These are phyloP conservation scores for Termitomyces sp. DNA, from an alignment of 768 basidiomycete species.

Conservation along the genomic window DNA sequence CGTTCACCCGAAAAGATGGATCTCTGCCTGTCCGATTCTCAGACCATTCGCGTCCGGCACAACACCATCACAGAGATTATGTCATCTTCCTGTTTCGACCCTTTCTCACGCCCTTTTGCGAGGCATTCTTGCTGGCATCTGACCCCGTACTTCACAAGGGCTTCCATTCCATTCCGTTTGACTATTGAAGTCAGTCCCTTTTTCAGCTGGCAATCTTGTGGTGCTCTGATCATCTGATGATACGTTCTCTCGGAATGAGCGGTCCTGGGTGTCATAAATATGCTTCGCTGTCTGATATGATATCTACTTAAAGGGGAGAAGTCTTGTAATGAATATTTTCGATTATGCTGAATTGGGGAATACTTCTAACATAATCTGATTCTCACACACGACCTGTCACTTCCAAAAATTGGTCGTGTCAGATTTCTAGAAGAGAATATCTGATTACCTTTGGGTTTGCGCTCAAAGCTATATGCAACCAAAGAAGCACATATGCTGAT, in stretches of 20 bases:
- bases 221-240: conserved; percentile 1
- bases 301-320: background rate
- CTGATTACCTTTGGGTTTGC: background rate
- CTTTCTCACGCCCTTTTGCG: conserved; percentile 9
- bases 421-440: background rate
- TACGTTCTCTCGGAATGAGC: background rate
- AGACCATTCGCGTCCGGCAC: conserved; percentile 15
- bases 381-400: background rate
- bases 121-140: background rate
- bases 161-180: background rate
- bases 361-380: background rate
- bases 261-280: background rate
- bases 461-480: too few relatives aligned
- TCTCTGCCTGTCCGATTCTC: conserved; percentile 14
- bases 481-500: background rate
- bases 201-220: background rate
- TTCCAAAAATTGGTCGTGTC: background rate
- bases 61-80: conserved; percentile 13
- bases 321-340: too few relatives aligned
- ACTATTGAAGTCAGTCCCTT: background rate
- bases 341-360: background rate
- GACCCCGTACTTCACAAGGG: background rate
- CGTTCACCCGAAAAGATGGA: conserved; percentile 14
- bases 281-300: background rate
- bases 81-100: conserved; percentile 8